Percentiles rank a stretch among this genome's conserved stretches.
Conservation (phyloP, 345 rosid genomes). For the Durio zibethinus region DNA sequence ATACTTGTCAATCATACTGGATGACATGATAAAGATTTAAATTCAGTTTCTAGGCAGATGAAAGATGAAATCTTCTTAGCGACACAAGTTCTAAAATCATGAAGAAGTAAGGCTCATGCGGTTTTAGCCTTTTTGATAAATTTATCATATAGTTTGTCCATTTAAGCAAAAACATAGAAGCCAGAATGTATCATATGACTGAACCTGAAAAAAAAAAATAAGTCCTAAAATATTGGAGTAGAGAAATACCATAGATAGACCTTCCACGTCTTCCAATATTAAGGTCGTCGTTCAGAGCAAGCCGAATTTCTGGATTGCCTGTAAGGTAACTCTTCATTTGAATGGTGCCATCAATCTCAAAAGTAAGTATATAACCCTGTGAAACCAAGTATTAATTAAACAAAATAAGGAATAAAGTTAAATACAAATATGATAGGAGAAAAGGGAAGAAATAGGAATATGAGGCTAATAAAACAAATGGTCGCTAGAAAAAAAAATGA, state of each 20-base stretch:
- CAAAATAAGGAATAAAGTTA: background rate
- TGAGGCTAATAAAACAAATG: background rate
- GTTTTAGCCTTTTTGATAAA: background rate
- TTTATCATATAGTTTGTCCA: background rate
- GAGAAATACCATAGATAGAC: too few relatives aligned
- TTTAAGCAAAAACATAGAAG: too few relatives aligned
- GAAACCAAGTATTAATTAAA: background rate
- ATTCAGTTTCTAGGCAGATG: background rate
- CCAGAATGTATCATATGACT: too few relatives aligned
- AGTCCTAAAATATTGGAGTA: background rate
- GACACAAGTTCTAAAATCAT: background rate
- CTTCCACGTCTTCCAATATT: too few relatives aligned
- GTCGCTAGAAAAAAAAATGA: background rate
- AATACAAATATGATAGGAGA: too few relatives aligned
- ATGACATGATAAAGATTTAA: background rate
- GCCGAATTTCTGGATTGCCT: constrained; percentile 3
- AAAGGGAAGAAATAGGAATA: background rate
- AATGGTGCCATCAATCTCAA: constrained; percentile 56
- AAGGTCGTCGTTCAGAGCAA: too few relatives aligned
- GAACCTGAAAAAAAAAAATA: background rate
- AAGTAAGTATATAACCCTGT: constrained; percentile 52
- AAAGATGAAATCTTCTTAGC: background rate
- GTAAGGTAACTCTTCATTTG: constrained; percentile 64
- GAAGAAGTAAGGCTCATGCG: background rate
- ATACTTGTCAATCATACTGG: background rate